A percentile compares a stretch with the other conserved stretches of the same genome.
These are phyloP conservation scores for Coemansia sp. DNA, from an alignment of 192 early-diverging fungal genomes.

Conservation along the genomic window DNA sequence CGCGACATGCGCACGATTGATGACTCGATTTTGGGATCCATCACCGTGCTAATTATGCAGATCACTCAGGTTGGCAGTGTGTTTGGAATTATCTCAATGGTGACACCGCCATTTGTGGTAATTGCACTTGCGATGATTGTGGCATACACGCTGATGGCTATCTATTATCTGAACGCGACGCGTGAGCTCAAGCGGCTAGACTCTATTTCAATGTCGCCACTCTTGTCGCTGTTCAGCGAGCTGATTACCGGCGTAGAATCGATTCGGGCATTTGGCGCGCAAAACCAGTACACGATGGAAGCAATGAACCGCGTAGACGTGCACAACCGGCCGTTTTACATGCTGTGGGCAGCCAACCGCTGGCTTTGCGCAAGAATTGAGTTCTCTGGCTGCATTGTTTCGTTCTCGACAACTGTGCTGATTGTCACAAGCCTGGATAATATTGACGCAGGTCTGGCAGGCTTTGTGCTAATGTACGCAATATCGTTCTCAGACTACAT, in stretches of 20 bases:
- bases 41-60: slow-evolving; percentile 57
- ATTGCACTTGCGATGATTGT: slow-evolving; percentile 60
- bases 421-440: slow-evolving; percentile 58
- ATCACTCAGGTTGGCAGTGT: slow-evolving; percentile 59
- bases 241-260: slow-evolving; percentile 73
- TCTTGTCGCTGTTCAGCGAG: slow-evolving; percentile 83
- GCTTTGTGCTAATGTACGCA: slow-evolving; percentile 81
- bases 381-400: slow-evolving; percentile 72
- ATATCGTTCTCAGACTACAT: slow-evolving; percentile 80
- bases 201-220: slow-evolving; percentile 70
- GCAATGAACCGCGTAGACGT: slow-evolving; percentile 65
- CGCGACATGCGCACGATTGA: slow-evolving; percentile 87
- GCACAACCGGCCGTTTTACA: slow-evolving; percentile 85
- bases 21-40: slow-evolving; percentile 57
- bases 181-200: slow-evolving; percentile 91
- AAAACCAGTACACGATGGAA: slow-evolving; percentile 70
- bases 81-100: slow-evolving; percentile 61
- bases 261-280: slow-evolving; percentile 82
- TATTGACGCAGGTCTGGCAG: slow-evolving; percentile 86
- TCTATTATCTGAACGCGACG: slow-evolving; percentile 73
- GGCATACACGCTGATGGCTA: slow-evolving; percentile 66
- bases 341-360: slow-evolving; percentile 87
- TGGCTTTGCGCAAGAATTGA: slow-evolving; percentile 90
- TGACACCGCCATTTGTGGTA: slow-evolving; percentile 76
- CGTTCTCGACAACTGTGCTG: slow-evolving; percentile 68